Evolutionary conservation across 768 basidiomycete species (phyloP), one percentile per base, ranked within the genome.

Genomic region (Termitomyces sp.): DNA sequence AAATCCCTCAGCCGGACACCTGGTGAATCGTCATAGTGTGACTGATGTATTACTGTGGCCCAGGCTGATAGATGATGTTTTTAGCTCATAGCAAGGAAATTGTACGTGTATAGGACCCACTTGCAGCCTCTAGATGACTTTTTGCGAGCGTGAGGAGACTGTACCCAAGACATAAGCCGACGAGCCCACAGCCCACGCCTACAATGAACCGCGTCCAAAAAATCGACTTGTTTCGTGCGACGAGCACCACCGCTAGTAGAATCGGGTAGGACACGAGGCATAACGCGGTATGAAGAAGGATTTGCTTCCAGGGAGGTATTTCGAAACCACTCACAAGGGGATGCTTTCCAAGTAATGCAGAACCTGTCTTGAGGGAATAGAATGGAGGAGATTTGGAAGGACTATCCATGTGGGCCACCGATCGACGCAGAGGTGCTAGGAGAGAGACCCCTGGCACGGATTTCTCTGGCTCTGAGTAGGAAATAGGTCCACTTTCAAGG

Each of bases 31-130:
- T 66, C 42, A 55, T 68, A 65, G 20, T 68, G 69, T 32, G 78
- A 78, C 62, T 76, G 76, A 50, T 80, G 78, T 15, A 80, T 78
- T 12, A 80, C 64, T 4, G 78, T 80, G 4, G 78, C 78, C 78
- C 79, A 80, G 2, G 76, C 78, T 80, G 45, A 57, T 51, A 39
- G 58, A 24, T 18, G 11, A 49, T 48, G 52, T 24, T 38, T 38
- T n/a, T 15, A 52, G 11, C 7, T 16, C 51, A 57, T 32, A 15
- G 28, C 4, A 28, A 40, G 9, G 8, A 38, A 28, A 44, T 40
- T 1, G 24, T 24, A 42, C 4, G 28, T 18, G 22, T 18, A 48
- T 40, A 59, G 45, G 49, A 71, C 74, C 32, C 58, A 80, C 79
- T 72, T 22, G 76, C 69, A 58, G 79, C 75, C 62, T 78, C 77